Evolutionary conservation across 2,329 filamentous ascomycete species (phyloP).

Genomic region (Chaetoscypha palmicola): DNA sequence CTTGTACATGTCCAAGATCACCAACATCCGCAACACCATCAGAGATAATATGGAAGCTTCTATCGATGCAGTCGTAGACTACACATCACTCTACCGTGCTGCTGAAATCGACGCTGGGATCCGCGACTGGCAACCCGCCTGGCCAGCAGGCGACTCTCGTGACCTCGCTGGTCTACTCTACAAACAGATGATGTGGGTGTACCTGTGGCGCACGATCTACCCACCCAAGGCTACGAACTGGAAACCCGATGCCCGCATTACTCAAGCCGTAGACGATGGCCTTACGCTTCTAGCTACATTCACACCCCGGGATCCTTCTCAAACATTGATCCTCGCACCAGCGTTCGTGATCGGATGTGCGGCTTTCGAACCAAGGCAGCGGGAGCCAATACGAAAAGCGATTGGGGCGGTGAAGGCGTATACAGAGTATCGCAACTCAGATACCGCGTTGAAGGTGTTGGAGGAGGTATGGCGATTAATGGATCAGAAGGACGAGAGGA

Average conservation of each 20-base stretch:
- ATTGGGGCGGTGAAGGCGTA: slow-evolving; percentile 48
- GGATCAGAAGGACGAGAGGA: slow-evolving; percentile 49
- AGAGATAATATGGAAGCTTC: slow-evolving; percentile 56
- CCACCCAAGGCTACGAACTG: slow-evolving; percentile 38
- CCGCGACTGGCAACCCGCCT: slow-evolving; percentile 63
- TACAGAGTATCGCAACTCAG: slow-evolving; percentile 52
- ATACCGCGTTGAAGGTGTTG: slow-evolving; percentile 46
- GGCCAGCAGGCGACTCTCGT: slow-evolving; percentile 50
- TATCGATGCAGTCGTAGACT: slow-evolving; percentile 64
- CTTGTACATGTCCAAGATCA: slow-evolving; percentile 70
- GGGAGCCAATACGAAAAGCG: slow-evolving; percentile 44
- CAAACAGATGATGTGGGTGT: slow-evolving; percentile 61
- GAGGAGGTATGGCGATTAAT: slow-evolving; percentile 54
- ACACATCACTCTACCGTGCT: slow-evolving; percentile 63
- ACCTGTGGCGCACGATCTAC: slow-evolving; percentile 54
- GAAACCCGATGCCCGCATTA: slow-evolving; percentile 42
- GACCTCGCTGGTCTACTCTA: slow-evolving; percentile 51
- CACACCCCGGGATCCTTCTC: slow-evolving; percentile 49
- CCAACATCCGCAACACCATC: slow-evolving; percentile 67
- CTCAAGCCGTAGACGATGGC: slow-evolving; percentile 49
- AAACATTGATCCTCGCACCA: slow-evolving; percentile 53
- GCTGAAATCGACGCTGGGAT: slow-evolving; percentile 71
- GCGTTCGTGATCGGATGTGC: slow-evolving; percentile 55
- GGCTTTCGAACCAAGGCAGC: slow-evolving; percentile 46
- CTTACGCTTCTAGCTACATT: slow-evolving; percentile 49